These are phyloP conservation scores for Sporothrix protearum DNA, from an alignment of 2,329 filamentous ascomycete species.

Conservation along the genomic window DNA sequence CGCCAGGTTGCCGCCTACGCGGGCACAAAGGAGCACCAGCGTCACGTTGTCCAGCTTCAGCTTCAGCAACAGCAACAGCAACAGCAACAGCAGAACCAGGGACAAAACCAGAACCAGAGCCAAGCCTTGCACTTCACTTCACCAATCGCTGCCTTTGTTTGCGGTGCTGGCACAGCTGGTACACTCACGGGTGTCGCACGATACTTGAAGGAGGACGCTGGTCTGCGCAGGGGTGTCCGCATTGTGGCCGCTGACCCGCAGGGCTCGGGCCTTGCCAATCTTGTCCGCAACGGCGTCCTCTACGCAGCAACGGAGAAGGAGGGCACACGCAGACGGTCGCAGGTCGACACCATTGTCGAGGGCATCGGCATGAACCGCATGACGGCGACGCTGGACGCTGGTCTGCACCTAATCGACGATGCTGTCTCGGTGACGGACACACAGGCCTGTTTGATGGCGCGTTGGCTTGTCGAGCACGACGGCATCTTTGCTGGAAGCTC, in stretches of 20 bases:
- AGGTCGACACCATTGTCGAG: conserved; percentile 95
- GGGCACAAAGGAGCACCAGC: neutral
- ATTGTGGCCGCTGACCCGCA: conserved; percentile 90
- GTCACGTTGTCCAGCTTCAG: neutral
- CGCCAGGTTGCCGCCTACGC: conserved; percentile 57
- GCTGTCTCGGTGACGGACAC: conserved; percentile 83
- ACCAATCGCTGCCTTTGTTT: conserved; percentile 77
- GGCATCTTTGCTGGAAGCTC: conserved; percentile 93
- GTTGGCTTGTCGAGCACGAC: conserved; percentile 92
- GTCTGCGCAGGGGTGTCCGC: conserved; percentile 54
- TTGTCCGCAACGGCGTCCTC: conserved; percentile 91
- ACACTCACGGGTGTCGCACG: conserved; percentile 84
- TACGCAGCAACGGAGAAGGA: conserved; percentile 85
- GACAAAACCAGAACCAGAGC: neutral
- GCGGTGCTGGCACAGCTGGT: conserved; percentile 90
- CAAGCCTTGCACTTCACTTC: neutral
- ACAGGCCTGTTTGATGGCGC: conserved; percentile 90
- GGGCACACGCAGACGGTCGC: conserved; percentile 80
- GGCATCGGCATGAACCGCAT: conserved; percentile 92
- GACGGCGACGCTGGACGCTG: conserved; percentile 89
- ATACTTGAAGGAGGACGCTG: conserved; percentile 68
- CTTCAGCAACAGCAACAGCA: neutral
- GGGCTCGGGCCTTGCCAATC: conserved; percentile 89
- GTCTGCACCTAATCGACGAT: conserved; percentile 81
- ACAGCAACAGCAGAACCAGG: neutral